phyloP scores from a whole-genome alignment of 495 filamentous ascomycete genomes.

The Lasiosphaeriaceae sp. region DNA sequence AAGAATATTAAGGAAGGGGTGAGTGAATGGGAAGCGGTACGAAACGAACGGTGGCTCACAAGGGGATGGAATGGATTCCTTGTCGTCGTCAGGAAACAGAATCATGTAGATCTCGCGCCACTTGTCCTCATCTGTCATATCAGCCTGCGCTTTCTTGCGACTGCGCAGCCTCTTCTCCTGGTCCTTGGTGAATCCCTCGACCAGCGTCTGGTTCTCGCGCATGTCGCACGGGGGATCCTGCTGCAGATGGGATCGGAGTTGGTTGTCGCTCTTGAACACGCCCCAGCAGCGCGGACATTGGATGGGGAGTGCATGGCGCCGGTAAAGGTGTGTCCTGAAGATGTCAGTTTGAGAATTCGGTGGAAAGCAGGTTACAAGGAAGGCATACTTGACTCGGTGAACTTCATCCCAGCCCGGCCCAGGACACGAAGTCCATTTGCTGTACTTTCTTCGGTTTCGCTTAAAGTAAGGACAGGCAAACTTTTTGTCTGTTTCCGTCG shows the following conservation, averaged over 20 bases:
- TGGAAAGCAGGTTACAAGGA: background rate
- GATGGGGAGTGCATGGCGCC: conserved; percentile 24
- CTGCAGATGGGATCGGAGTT: conserved; percentile 20
- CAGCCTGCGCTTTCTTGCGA: conserved; percentile 34
- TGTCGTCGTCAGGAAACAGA: conserved; percentile 38
- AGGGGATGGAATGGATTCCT: conserved; percentile 31
- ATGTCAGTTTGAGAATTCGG: background rate
- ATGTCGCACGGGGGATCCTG: conserved; percentile 23
- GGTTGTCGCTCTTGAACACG: conserved; percentile 17
- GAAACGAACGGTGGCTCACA: conserved; percentile 30
- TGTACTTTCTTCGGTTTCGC: conserved; percentile 27
- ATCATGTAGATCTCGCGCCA: conserved; percentile 43
- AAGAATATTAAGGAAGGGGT: background rate
- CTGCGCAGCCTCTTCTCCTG: conserved; percentile 33
- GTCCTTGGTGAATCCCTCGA: conserved; percentile 29
- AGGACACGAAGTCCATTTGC: conserved; percentile 30
- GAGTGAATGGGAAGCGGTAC: background rate
- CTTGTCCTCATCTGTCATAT: conserved; percentile 41
- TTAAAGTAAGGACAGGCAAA: conserved; percentile 34
- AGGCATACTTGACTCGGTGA: conserved; percentile 31
- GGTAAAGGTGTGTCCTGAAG: conserved; percentile 27
- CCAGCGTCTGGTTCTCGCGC: conserved; percentile 8
- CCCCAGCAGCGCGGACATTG: conserved; percentile 30
- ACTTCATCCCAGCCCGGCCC: conserved; percentile 33
- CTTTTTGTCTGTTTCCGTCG: conserved; percentile 7